A percentile compares a stretch with the other conserved stretches of the same genome.
These are phyloP conservation scores for Musa schizocarpa DNA, from an alignment of 176 grass and related monocot genomes.

Conservation along the genomic window DNA sequence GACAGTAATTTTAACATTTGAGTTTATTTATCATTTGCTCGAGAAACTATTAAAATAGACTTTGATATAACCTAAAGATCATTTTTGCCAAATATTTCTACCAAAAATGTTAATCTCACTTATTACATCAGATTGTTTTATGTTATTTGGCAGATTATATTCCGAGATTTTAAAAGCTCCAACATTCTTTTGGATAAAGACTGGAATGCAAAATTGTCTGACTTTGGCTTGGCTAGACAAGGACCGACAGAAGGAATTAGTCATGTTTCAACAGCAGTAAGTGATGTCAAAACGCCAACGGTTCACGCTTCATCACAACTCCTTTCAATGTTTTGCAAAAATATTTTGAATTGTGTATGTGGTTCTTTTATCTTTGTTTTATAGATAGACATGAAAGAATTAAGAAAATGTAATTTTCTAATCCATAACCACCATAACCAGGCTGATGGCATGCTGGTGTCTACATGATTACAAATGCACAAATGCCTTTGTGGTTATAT, in stretches of 20 bases:
- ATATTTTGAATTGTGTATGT: too few relatives aligned
- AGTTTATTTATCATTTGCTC: background rate
- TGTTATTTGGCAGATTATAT: conserved; percentile 69
- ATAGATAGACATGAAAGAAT: too few relatives aligned
- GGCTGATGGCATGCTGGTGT: too few relatives aligned
- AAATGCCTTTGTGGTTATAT: background rate
- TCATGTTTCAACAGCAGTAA: conserved; percentile 93
- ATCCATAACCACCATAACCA: too few relatives aligned
- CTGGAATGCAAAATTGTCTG: conserved; percentile 95
- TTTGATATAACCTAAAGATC: too few relatives aligned
- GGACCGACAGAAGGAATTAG: conserved; percentile 84
- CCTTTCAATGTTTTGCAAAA: too few relatives aligned
- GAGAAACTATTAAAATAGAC: background rate
- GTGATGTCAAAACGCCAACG: background rate
- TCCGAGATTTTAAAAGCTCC: conserved; percentile 89
- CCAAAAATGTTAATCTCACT: background rate
- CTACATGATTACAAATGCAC: background rate
- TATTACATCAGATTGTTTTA: background rate
- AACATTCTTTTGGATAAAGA: conserved; percentile 89
- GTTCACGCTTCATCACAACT: too few relatives aligned
- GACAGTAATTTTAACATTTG: background rate
- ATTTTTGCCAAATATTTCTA: too few relatives aligned
- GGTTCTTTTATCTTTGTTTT: too few relatives aligned
- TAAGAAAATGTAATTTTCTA: too few relatives aligned
- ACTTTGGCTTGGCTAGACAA: conserved; percentile 97